These are phyloP conservation scores for Tetrahymena thermophila DNA, from an alignment of 73 alveolate species.

Conservation along the genomic window DNA sequence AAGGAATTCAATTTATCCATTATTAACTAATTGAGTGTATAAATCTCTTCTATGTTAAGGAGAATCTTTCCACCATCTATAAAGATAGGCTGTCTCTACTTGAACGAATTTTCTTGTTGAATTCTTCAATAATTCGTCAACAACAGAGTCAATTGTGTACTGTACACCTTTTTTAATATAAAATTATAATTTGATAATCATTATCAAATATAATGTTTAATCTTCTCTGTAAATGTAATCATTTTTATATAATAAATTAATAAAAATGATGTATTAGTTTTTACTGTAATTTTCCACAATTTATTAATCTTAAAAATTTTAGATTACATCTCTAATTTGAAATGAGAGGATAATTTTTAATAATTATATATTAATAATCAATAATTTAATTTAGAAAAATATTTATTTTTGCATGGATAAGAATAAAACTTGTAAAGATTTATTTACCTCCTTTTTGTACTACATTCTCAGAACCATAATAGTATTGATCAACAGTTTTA, in stretches of 20 bases:
- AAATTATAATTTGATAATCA: no score
- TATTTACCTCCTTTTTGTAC: slow-evolving; percentile 4
- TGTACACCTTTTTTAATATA: slow-evolving; percentile 8
- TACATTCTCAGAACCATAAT: slow-evolving; percentile 13
- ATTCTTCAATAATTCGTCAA: slow-evolving; percentile 49
- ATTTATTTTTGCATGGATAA: not conserved
- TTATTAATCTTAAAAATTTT: no score
- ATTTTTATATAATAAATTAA: no score
- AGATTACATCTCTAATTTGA: no score
- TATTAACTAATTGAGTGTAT: slow-evolving; percentile 60
- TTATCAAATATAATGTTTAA: no score
- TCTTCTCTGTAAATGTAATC: no score
- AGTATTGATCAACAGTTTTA: slow-evolving; percentile 81
- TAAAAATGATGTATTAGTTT: no score
- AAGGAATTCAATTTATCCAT: slow-evolving; percentile 77
- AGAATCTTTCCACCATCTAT: slow-evolving; percentile 79
- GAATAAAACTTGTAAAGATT: not conserved
- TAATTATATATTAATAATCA: slow-evolving; percentile 1
- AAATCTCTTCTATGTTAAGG: slow-evolving; percentile 52
- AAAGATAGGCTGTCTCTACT: slow-evolving; percentile 88
- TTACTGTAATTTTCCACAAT: no score
- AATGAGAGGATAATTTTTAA: no score
- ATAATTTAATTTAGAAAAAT: not conserved
- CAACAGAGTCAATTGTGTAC: slow-evolving; percentile 36
- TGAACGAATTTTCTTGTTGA: slow-evolving; percentile 44